Conservation (phyloP, 495 filamentous ascomycete genomes). For the Aspergillus affinis region DNA sequence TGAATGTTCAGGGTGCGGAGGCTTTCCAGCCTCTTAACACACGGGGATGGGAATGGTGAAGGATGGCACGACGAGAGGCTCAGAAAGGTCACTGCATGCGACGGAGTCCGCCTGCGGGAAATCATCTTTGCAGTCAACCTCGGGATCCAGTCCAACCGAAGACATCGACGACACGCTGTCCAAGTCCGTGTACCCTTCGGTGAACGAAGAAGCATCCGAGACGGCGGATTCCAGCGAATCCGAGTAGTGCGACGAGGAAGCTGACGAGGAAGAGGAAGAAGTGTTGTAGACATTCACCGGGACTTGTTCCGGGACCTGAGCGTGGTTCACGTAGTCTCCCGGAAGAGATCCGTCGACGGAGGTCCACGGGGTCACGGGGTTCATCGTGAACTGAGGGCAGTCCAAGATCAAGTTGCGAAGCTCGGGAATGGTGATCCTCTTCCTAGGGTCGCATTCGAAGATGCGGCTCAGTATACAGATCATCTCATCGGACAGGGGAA, state of each 20-base stretch:
- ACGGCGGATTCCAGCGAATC: constrained; percentile 42
- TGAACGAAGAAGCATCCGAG: constrained; percentile 43
- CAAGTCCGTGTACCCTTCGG: constrained; percentile 43
- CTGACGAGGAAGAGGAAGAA: constrained; percentile 39
- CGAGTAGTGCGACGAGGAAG: constrained; percentile 44
- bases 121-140: constrained; percentile 35
- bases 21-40: constrained; percentile 16
- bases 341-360: constrained; percentile 26
- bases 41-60: constrained; percentile 28
- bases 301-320: constrained; percentile 29
- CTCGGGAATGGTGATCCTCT: constrained; percentile 82
- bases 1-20: constrained; percentile 6
- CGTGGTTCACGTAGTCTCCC: constrained; percentile 27
- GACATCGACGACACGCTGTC: constrained; percentile 40
- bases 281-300: constrained; percentile 39
- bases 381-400: constrained; percentile 73
- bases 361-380: constrained; percentile 34
- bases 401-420: constrained; percentile 72
- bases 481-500: constrained; percentile 88
- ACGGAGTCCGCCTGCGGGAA: constrained; percentile 30
- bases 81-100: constrained; percentile 21
- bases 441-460: constrained; percentile 84
- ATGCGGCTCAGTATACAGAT: constrained; percentile 84
- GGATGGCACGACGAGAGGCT: constrained; percentile 24
- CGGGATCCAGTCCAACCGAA: constrained; percentile 34